Conservation (phyloP, 1,284 basidiomycete species). For the Lentinula novae-zelandiae region DNA sequence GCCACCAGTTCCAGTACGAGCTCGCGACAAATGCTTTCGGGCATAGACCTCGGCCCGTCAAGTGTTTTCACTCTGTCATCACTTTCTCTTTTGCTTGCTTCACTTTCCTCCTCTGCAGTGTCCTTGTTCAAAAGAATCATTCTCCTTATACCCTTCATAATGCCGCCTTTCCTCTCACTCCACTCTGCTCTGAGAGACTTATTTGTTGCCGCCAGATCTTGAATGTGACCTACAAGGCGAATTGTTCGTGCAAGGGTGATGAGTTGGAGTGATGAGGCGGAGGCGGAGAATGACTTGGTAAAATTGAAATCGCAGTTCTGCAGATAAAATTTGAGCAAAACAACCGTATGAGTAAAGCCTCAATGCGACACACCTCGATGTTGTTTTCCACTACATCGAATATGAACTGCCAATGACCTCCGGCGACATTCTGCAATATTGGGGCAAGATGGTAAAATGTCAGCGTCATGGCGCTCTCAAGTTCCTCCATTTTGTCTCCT, state of each 20-base stretch:
- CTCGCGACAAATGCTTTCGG: constrained; percentile 65
- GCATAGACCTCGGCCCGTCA: constrained; percentile 39
- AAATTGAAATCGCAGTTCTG: constrained; percentile 66
- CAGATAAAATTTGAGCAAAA: not conserved
- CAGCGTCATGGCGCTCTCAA: constrained; percentile 75
- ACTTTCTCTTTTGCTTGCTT: not conserved
- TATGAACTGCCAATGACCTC: constrained; percentile 90
- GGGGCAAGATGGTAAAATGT: constrained; percentile 80
- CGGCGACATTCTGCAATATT: constrained; percentile 84
- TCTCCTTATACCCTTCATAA: constrained; percentile 51
- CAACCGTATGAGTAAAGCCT: not conserved
- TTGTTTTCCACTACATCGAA: constrained; percentile 90
- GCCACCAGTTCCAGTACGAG: constrained; percentile 66
- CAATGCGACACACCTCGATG: constrained; percentile 60
- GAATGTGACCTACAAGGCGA: constrained; percentile 62
- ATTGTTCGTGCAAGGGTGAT: constrained; percentile 69
- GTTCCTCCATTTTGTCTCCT: constrained; percentile 64
- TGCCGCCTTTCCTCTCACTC: constrained; percentile 51
- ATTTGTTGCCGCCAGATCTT: constrained; percentile 72
- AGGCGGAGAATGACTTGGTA: constrained; percentile 17
- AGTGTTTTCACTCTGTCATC: constrained; percentile 24
- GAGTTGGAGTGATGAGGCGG: constrained; percentile 25
- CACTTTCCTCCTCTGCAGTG: not conserved
- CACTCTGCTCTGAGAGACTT: constrained; percentile 71
- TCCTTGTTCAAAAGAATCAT: constrained; percentile 3